Percentiles rank a stretch among this genome's conserved stretches.
These are phyloP conservation scores for Termitomyces sp. DNA, from an alignment of 768 basidiomycete species.

Conservation along the genomic window DNA sequence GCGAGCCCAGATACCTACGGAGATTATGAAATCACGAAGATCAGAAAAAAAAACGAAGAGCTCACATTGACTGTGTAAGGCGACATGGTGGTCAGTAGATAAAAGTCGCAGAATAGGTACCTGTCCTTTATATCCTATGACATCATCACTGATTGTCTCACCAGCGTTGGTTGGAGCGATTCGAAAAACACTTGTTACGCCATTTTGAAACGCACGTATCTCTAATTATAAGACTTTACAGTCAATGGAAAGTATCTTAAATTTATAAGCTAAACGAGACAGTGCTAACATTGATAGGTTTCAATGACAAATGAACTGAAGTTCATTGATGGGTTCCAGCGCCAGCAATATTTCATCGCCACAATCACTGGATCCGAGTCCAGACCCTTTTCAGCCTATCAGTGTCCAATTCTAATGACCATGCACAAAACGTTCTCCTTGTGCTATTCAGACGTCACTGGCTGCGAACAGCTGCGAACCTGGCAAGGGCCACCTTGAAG, in stretches of 20 bases:
- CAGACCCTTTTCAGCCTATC: no score
- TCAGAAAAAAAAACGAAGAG: neutral
- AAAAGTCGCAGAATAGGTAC: slow-evolving; percentile 12
- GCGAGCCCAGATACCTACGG: slow-evolving; percentile 74
- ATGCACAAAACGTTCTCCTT: no score
- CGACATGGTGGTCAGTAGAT: slow-evolving; percentile 36
- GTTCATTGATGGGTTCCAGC: no score
- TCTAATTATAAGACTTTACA: no score
- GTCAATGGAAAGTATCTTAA: no score
- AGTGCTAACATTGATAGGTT: neutral
- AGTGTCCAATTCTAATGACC: no score
- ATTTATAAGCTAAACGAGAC: no score
- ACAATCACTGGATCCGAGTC: neutral
- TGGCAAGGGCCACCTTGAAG: no score
- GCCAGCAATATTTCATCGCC: neutral
- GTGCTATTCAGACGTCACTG: neutral
- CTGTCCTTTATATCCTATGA: slow-evolving; percentile 12
- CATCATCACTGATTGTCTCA: slow-evolving; percentile 15
- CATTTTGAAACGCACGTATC: no score
- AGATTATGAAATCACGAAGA: neutral
- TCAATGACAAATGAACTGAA: no score
- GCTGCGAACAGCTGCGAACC: no score
- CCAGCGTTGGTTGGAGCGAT: slow-evolving; percentile 4
- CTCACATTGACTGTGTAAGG: slow-evolving; percentile 46
- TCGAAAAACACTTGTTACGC: neutral